Evolutionary conservation across 192 early-diverging fungal genomes (phyloP), one percentile per base, ranked within the genome.

Genomic region (Entomortierella parvispora): DNA sequence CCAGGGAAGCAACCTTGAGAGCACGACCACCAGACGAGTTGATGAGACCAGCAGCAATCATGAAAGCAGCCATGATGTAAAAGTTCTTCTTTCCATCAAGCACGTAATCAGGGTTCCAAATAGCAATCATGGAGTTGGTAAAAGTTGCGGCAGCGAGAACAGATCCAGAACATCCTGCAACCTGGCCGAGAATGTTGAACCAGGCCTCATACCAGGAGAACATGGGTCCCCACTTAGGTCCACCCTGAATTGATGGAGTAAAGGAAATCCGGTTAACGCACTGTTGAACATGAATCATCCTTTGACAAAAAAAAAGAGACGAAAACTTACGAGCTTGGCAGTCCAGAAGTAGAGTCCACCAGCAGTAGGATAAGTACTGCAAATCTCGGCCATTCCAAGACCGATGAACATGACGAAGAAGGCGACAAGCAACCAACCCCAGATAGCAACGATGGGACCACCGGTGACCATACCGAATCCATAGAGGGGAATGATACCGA

Each of bases 311-410:
- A 53, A 17, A 28, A 17, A 53, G 18, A 53, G 2, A 53, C 25
- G n/a, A 29, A 34, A 9, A 37, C 54, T 56, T 34, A 56, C 54
- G 33, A 65, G 51, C 42, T 65, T 65, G 51, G 62, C 62, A 26
- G 62, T 65, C 62, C 62, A 65, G 62, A 48, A 65, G 62, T 65
- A 65, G 26, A 65, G 52, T 20, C 62, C 80, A 34, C 82, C 82
- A 11, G 82, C 75, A 9, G 83, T 83, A 42, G 83, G 82, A 29
- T 65, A 84, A 42, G 83, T 79, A 32, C 50, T 58, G 61, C 82
- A 83, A 66, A 86, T 86, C 64, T 86, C 80, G 34, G 83, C 84
- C 51, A 86, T 56, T 5, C 77, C 77, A 17, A 79, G 56, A 37
- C 79, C 78, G 26, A 84, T 74, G 10, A 80, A 44, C 46, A 81